phyloP scores from a whole-genome alignment of 1,139 yeast species.

The Eremothecium gossypii region DNA sequence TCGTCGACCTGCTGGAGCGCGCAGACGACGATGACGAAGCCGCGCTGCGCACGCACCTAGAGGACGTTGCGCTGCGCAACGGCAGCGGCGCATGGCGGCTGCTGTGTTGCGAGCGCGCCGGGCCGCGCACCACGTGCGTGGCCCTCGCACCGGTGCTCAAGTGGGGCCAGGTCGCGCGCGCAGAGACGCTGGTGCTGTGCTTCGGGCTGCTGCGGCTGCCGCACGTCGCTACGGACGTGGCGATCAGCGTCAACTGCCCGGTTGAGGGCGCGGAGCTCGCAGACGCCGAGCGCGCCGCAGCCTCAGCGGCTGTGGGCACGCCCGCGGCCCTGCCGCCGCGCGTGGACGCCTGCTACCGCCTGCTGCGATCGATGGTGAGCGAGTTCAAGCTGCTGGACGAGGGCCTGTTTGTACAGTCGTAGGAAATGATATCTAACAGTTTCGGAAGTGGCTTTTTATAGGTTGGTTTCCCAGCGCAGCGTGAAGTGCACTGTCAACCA shows the following conservation, averaged over 20 bases:
- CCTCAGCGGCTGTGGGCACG: constrained; percentile 5
- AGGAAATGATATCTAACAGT: neutral
- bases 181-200: constrained; percentile 36
- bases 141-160: constrained; percentile 27
- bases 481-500: neutral
- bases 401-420: constrained; percentile 36
- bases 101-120: constrained; percentile 11
- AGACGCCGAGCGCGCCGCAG: constrained; percentile 15
- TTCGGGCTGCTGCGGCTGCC: constrained; percentile 46
- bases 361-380: constrained; percentile 28
- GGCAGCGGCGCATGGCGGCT: constrained; percentile 26
- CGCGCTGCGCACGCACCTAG: constrained; percentile 34
- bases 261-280: constrained; percentile 22
- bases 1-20: constrained; percentile 62
- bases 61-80: constrained; percentile 31
- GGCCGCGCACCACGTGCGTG: constrained; percentile 11
- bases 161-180: constrained; percentile 39
- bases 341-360: constrained; percentile 27
- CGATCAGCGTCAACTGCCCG: constrained; percentile 54
- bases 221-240: constrained; percentile 49
- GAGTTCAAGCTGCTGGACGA: constrained; percentile 36
- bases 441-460: neutral
- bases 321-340: constrained; percentile 15
- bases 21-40: constrained; percentile 35
- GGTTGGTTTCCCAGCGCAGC: neutral